Conservation (phyloP, 306 rosid genomes). For the Dalbergia cultrata region DNA sequence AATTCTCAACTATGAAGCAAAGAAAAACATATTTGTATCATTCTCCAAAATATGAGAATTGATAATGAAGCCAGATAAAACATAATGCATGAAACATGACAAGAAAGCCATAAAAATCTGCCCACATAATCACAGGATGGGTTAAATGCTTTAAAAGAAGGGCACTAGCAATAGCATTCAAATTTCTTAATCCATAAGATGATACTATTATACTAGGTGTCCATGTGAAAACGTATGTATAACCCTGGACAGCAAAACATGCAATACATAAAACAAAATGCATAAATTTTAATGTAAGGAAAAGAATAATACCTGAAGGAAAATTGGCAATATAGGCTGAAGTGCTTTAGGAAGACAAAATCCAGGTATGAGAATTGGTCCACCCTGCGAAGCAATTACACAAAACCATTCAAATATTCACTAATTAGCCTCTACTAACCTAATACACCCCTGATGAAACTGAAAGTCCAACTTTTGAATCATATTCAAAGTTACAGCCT, state of each 20-base stretch:
- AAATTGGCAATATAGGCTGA: conserved; percentile 94
- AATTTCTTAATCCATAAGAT: neutral
- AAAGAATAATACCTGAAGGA: conserved; percentile 77
- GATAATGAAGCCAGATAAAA: conserved; percentile 3
- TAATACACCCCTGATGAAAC: conserved; percentile 1
- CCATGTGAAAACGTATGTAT: neutral
- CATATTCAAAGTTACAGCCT: conserved; percentile 33
- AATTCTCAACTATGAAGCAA: neutral
- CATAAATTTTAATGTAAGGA: conserved; percentile 24
- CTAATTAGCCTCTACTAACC: conserved; percentile 19
- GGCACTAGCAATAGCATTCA: conserved; percentile 5
- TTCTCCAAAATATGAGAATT: neutral
- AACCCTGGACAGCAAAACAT: conserved; percentile 28
- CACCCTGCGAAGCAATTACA: conserved; percentile 75
- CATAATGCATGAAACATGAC: neutral
- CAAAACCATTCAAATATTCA: conserved; percentile 28
- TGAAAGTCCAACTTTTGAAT: neutral
- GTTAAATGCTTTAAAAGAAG: neutral
- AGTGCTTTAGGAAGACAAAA: conserved; percentile 96
- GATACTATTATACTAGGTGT: neutral
- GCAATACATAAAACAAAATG: conserved; percentile 2
- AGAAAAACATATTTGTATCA: neutral
- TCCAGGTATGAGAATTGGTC: conserved; percentile 90
- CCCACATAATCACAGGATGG: neutral
- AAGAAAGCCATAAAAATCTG: conserved; percentile 11